phyloP scores from a whole-genome alignment of 768 basidiomycete genomes.

The Amanita rimosa region DNA sequence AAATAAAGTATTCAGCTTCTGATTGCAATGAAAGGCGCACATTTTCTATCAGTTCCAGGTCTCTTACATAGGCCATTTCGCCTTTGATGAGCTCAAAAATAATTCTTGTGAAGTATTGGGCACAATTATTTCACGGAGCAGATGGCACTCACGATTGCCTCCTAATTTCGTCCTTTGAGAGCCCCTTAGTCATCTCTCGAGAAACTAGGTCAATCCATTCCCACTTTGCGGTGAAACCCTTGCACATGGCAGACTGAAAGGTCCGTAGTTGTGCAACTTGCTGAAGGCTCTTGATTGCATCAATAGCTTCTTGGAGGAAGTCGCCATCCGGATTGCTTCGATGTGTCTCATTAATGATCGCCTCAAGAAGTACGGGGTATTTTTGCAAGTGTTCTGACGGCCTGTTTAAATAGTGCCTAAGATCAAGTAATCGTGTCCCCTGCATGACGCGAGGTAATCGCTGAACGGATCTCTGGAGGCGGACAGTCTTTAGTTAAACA shows the following conservation, averaged over 20 bases:
- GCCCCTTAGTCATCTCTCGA: constrained; percentile 43
- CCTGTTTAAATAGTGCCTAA: constrained; percentile 70
- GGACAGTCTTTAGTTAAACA: neutral
- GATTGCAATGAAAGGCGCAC: constrained; percentile 30
- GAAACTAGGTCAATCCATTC: constrained; percentile 88
- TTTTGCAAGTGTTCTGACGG: constrained; percentile 77
- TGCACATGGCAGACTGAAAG: constrained; percentile 85
- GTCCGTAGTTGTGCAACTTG: constrained; percentile 73
- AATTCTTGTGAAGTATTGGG: constrained; percentile 36
- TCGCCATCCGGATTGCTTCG: constrained; percentile 75
- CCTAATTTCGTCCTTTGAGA: constrained; percentile 69
- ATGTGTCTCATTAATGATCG: constrained; percentile 74
- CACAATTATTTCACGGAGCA: neutral
- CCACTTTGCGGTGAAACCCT: constrained; percentile 68
- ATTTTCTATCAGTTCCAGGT: constrained; percentile 75
- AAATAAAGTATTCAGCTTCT: neutral
- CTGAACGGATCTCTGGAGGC: constrained; percentile 27
- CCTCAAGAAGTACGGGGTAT: constrained; percentile 78
- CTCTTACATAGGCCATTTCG: constrained; percentile 91
- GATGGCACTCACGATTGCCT: constrained; percentile 61
- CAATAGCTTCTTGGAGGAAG: constrained; percentile 74
- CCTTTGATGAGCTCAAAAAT: constrained; percentile 94
- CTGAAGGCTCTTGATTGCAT: constrained; percentile 75
- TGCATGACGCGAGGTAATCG: constrained; percentile 22
- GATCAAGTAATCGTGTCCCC: constrained; percentile 39